These are phyloP conservation scores for Magnusiomyces fungicola DNA, from an alignment of 1,139 yeast species.

Conservation along the genomic window DNA sequence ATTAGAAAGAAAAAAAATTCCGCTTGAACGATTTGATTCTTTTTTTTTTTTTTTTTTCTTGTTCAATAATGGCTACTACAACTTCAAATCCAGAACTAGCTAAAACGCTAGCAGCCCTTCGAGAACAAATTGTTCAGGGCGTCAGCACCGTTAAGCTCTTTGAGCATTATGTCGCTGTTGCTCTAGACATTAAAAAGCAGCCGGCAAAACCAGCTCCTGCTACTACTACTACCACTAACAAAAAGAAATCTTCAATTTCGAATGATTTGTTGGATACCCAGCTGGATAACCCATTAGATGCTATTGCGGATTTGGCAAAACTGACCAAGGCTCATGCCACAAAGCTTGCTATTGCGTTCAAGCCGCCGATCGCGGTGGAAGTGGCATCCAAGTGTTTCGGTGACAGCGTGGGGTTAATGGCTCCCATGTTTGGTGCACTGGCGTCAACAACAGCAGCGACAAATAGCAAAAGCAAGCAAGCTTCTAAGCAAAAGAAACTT, in stretches of 20 bases:
- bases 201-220: not conserved
- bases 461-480: constrained; percentile 3
- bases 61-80: too few species aligned
- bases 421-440: constrained; percentile 17
- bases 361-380: constrained; percentile 51
- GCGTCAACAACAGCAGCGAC: constrained; percentile 6
- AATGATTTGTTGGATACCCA: not conserved
- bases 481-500: too few species aligned
- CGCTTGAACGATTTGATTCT: too few species aligned
- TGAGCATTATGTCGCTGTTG: not conserved
- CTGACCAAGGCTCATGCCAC: constrained; percentile 73
- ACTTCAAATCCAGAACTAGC: too few species aligned
- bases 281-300: constrained; percentile 37
- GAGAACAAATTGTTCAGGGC: not conserved
- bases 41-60: too few species aligned
- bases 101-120: not conserved
- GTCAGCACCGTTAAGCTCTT: not conserved
- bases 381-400: constrained; percentile 17
- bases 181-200: not conserved
- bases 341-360: constrained; percentile 67
- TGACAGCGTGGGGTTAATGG: constrained; percentile 36
- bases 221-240: not conserved
- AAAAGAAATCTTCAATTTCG: not conserved
- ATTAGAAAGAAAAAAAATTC: too few species aligned
- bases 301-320: constrained; percentile 49